These are phyloP conservation scores for Cystobasidium pallidum DNA, from an alignment of 1,284 basidiomycete species.

Conservation along the genomic window DNA sequence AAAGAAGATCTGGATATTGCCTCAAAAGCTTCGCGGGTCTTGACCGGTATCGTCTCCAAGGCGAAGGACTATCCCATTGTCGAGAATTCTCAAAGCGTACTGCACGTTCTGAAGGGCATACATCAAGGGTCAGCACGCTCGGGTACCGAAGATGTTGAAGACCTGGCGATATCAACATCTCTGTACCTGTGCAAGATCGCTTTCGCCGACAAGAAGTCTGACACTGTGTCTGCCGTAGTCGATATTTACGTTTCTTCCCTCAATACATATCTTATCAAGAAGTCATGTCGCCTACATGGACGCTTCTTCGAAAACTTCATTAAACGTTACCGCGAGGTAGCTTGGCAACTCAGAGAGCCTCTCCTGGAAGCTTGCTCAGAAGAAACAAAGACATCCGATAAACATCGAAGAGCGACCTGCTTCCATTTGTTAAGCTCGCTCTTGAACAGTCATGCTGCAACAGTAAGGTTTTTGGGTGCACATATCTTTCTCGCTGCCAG, in stretches of 20 bases:
- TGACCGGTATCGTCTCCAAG: constrained; percentile 74
- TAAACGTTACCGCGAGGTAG: constrained; percentile 67
- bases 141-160: constrained; percentile 66
- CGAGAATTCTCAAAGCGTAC: constrained; percentile 58
- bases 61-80: constrained; percentile 68
- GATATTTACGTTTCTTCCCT: constrained; percentile 71
- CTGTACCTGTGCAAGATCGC: constrained; percentile 72
- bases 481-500: neutral
- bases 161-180: constrained; percentile 68
- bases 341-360: constrained; percentile 69
- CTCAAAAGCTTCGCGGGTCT: constrained; percentile 78
- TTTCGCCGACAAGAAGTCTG: constrained; percentile 55
- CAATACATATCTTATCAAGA: constrained; percentile 76
- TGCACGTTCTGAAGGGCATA: constrained; percentile 65
- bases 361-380: constrained; percentile 62
- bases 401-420: constrained; percentile 23
- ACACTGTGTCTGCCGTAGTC: constrained; percentile 58
- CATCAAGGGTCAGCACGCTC: constrained; percentile 75
- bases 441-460: constrained; percentile 17
- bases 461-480: constrained; percentile 12
- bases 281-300: constrained; percentile 73
- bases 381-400: constrained; percentile 25
- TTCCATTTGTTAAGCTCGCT: constrained; percentile 22
- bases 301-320: constrained; percentile 80
- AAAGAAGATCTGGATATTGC: constrained; percentile 80